Evolutionary conservation across 805 yeast genomes (phyloP), one percentile per base, ranked within the genome.

Genomic region (Nakazawaea ambrosiae): DNA sequence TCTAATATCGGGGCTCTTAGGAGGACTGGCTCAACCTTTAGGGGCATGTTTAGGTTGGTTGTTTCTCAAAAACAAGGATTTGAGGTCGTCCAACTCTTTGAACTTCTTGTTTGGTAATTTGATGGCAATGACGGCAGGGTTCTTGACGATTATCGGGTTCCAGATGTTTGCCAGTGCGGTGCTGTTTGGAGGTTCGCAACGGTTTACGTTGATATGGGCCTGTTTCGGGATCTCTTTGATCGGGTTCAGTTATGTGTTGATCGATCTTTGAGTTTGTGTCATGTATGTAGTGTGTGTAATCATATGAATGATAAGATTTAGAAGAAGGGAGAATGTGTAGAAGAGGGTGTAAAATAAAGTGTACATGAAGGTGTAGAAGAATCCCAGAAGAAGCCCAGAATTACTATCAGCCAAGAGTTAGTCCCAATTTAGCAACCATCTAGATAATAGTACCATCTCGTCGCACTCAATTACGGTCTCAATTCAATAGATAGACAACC

Each of bases 141-240:
- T 89, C 51, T 65, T 89, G 48, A 65, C 81, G 0, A 81, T 81
- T n/a, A 81, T 89, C 33, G 82, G 88, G 0, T 60, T 87, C 31
- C 89, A 88, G 47, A 84, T 89, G 94, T 79, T 84, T 51, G 83
- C 88, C 9, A 75, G 89, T 15, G 85, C 94, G 0, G 73, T 86
- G 22, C 71, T 79, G 1, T 86, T 86, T 54, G 88, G 92, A 24
- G 94, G 89, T 6, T 63, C 73, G 20, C 81, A 81, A 39, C 70
- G 70, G 22, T 60, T 57, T 7, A 84, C 80, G 2, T 51, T 81
- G 39, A 47, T 59, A 4, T 81, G 87, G 81, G 64, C 75, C 29
- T 57, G 81, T 25, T 15, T 67, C 4, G 94, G 94, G 1, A 68
- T 82, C 36, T 51, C 64, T 18, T 49, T 77, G 16, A 80, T 81